phyloP scores from a whole-genome alignment of 805 yeast species.

The Torulaspora quercuum region DNA sequence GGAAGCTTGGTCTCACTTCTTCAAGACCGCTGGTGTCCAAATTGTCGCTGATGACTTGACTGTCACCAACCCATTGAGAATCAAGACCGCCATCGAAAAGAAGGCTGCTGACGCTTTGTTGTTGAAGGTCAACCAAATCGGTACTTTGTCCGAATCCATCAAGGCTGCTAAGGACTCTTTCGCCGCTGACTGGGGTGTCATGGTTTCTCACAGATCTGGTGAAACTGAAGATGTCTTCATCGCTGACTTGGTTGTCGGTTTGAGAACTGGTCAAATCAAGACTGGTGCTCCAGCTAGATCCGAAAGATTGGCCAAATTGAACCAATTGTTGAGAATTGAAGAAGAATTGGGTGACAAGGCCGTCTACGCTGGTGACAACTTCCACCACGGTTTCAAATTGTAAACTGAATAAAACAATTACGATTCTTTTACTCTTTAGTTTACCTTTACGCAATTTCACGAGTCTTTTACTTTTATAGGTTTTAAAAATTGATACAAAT shows the following conservation, averaged over 20 bases:
- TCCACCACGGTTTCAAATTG: conserved; percentile 56
- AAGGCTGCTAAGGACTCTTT: conserved; percentile 94
- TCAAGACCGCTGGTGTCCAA: conserved; percentile 71
- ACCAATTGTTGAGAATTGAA: conserved; percentile 98
- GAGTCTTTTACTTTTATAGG: conserved; percentile 16
- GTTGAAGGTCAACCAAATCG: conserved; percentile 98
- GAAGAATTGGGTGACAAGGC: conserved; percentile 98
- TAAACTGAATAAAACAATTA: conserved; percentile 21
- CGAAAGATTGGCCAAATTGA: conserved; percentile 98
- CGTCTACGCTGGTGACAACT: conserved; percentile 86
- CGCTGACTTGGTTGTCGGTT: conserved; percentile 97
- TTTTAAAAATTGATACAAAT: conserved; percentile 13
- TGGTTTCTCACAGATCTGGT: conserved; percentile 99
- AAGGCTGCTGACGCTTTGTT: conserved; percentile 92
- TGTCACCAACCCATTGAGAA: conserved; percentile 95
- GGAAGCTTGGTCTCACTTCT: conserved; percentile 95
- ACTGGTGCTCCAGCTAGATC: conserved; percentile 99
- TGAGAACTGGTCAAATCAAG: conserved; percentile 98
- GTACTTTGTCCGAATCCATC: conserved; percentile 93
- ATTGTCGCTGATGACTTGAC: conserved; percentile 98
- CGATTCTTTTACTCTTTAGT: conserved; percentile 10
- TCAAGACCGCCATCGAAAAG: conserved; percentile 92
- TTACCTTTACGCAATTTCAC: conserved; percentile 14
- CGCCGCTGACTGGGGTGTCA: conserved; percentile 98
- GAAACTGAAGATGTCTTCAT: conserved; percentile 98